phyloP scores from a whole-genome alignment of 2,329 filamentous ascomycete species.

The Septoria petroselini region DNA sequence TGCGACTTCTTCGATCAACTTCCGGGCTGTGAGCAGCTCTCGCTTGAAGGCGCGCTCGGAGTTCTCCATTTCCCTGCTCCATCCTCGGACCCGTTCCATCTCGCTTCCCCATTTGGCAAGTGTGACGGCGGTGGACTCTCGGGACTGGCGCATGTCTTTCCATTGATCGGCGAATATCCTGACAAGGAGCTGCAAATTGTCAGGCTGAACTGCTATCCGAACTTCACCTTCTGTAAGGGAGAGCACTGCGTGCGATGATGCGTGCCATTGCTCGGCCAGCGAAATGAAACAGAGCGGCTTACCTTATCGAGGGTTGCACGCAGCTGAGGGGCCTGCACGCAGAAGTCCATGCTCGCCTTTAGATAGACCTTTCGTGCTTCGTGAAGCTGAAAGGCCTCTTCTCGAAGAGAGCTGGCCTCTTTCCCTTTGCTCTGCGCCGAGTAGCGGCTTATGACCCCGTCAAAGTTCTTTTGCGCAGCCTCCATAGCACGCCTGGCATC shows the following conservation, averaged over 20 bases:
- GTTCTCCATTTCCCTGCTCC: conserved; percentile 90
- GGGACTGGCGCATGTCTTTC: conserved; percentile 73
- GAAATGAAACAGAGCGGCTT: background rate
- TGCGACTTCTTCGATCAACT: conserved; percentile 76
- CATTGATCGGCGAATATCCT: conserved; percentile 81
- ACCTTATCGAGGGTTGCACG: conserved; percentile 75
- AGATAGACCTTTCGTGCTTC: conserved; percentile 88
- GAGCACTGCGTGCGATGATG: too few species aligned
- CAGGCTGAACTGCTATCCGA: conserved; percentile 1
- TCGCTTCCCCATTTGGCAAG: conserved; percentile 70
- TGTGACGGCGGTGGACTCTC: conserved; percentile 60
- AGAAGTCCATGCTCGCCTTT: conserved; percentile 90
- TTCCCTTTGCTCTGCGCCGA: conserved; percentile 85
- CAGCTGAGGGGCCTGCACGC: conserved; percentile 79
- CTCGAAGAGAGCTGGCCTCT: conserved; percentile 82
- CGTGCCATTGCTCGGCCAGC: background rate
- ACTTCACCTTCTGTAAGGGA: too few species aligned
- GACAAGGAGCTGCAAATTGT: conserved; percentile 59
- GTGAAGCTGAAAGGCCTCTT: conserved; percentile 94
- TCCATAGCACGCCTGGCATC: conserved; percentile 76
- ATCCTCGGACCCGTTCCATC: conserved; percentile 87
- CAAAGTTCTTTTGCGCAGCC: conserved; percentile 76
- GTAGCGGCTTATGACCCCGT: conserved; percentile 77
- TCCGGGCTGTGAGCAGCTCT: conserved; percentile 74
- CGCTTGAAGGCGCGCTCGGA: conserved; percentile 79